Evolutionary conservation across 805 yeast species (phyloP).

Genomic region (Clavispora fructus): DNA sequence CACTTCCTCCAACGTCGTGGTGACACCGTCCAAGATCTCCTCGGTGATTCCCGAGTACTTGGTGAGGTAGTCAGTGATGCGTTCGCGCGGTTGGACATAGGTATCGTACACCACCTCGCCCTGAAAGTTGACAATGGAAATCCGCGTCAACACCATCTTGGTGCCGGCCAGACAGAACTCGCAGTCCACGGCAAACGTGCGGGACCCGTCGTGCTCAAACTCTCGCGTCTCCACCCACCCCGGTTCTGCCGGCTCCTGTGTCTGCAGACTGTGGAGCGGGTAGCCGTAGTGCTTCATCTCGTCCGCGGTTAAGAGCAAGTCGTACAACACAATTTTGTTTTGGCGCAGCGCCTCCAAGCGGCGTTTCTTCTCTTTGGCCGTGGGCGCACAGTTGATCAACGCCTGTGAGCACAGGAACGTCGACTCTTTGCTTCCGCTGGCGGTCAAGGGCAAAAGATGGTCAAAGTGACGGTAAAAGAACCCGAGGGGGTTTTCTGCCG

Average conservation of each 20-base stretch:
- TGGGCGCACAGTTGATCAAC: conserved; percentile 51
- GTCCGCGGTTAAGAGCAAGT: conserved; percentile 47
- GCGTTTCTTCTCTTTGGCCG: conserved; percentile 50
- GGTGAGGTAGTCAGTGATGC: conserved; percentile 77
- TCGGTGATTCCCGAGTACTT: conserved; percentile 82
- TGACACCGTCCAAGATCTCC: conserved; percentile 55
- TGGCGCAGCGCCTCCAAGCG: conserved; percentile 27
- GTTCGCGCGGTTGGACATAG: conserved; percentile 70
- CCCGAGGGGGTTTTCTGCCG: conserved; percentile 12
- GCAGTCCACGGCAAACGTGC: conserved; percentile 81
- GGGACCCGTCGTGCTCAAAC: conserved; percentile 55
- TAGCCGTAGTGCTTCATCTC: conserved; percentile 47
- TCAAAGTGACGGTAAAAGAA: conserved; percentile 38
- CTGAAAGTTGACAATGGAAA: conserved; percentile 65
- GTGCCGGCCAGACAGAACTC: conserved; percentile 74
- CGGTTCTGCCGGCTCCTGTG: conserved; percentile 5
- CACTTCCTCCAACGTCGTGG: conserved; percentile 61
- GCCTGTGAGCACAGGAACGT: conserved; percentile 51
- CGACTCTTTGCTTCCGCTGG: conserved; percentile 64
- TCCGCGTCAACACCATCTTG: conserved; percentile 70
- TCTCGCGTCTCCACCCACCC: conserved; percentile 53
- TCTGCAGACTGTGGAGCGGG: conserved; percentile 47
- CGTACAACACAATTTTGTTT: conserved; percentile 41
- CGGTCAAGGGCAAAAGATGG: conserved; percentile 42
- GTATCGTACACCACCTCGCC: conserved; percentile 61